Evolutionary conservation across 768 basidiomycete species (phyloP).

Genomic region (Hygrophoropsis aurantiaca): DNA sequence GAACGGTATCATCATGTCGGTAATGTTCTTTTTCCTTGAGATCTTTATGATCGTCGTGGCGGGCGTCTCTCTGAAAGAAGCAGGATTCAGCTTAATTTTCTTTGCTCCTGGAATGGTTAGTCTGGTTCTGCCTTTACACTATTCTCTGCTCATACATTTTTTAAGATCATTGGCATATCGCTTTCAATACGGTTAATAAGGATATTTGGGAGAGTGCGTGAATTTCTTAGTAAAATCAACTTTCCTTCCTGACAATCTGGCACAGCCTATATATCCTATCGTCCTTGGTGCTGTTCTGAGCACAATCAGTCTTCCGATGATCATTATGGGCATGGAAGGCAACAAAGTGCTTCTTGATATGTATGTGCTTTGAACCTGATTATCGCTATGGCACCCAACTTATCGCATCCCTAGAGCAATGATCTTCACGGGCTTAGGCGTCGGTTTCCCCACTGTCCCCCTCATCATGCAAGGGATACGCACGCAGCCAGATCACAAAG

Average conservation of each 20-base stretch:
- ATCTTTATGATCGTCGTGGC: conserved; percentile 51
- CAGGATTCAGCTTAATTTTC: conserved; percentile 48
- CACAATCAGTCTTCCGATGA: conserved; percentile 41
- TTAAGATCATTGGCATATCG: conserved; percentile 40
- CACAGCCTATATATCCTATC: conserved; percentile 42
- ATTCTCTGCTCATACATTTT: background rate
- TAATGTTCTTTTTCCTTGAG: conserved; percentile 54
- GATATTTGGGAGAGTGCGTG: conserved; percentile 27
- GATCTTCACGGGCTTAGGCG: conserved; percentile 43
- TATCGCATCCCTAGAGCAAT: conserved; percentile 38
- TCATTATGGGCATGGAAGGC: conserved; percentile 40
- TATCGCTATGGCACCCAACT: background rate
- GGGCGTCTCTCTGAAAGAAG: conserved; percentile 35
- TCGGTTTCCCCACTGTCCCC: conserved; percentile 41
- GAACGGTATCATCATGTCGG: conserved; percentile 48
- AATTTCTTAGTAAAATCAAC: background rate
- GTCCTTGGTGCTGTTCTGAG: conserved; percentile 36
- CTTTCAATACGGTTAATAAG: conserved; percentile 35
- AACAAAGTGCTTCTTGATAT: conserved; percentile 36
- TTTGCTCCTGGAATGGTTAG: conserved; percentile 50
- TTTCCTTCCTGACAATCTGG: background rate
- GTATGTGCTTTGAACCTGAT: conserved; percentile 15
- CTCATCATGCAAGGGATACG: conserved; percentile 46
- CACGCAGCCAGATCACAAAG: conserved; percentile 40
- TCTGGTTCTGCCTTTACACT: background rate